Evolutionary conservation across 805 yeast genomes (phyloP).

Genomic region (Babjeviella inositovora): DNA sequence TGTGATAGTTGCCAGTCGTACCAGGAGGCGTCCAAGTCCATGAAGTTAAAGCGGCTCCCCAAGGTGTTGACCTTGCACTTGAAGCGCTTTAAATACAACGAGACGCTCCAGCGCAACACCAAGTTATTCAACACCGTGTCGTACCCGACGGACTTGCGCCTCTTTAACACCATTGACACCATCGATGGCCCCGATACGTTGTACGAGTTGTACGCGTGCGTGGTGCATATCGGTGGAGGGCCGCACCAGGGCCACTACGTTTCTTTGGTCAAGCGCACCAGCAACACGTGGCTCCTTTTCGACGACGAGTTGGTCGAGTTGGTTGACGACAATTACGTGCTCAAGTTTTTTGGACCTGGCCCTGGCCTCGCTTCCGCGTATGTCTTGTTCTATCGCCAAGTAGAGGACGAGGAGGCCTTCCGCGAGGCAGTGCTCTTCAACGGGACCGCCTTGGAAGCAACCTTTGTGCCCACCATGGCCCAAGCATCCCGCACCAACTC

Average conservation of each 20-base stretch:
- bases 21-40: constrained; percentile 88
- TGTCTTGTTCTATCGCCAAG: constrained; percentile 64
- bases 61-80: constrained; percentile 68
- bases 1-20: constrained; percentile 83
- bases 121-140: constrained; percentile 76
- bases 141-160: constrained; percentile 59
- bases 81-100: constrained; percentile 86
- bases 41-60: constrained; percentile 67
- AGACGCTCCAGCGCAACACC: constrained; percentile 62
- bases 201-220: constrained; percentile 74
- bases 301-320: constrained; percentile 93
- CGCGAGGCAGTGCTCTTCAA: too few species aligned
- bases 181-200: constrained; percentile 28
- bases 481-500: too few species aligned
- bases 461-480: too few species aligned
- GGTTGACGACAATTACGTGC: constrained; percentile 70
- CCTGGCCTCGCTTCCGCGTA: constrained; percentile 87
- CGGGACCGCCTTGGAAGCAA: too few species aligned
- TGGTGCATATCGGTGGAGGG: constrained; percentile 93
- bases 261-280: constrained; percentile 62
- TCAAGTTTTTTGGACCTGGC: constrained; percentile 76
- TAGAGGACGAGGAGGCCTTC: constrained; percentile 21
- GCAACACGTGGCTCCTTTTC: constrained; percentile 78
- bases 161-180: constrained; percentile 53
- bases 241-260: constrained; percentile 97